Evolutionary conservation across 192 early-diverging fungal genomes (phyloP).

Genomic region (Helicostylum pulchrum): DNA sequence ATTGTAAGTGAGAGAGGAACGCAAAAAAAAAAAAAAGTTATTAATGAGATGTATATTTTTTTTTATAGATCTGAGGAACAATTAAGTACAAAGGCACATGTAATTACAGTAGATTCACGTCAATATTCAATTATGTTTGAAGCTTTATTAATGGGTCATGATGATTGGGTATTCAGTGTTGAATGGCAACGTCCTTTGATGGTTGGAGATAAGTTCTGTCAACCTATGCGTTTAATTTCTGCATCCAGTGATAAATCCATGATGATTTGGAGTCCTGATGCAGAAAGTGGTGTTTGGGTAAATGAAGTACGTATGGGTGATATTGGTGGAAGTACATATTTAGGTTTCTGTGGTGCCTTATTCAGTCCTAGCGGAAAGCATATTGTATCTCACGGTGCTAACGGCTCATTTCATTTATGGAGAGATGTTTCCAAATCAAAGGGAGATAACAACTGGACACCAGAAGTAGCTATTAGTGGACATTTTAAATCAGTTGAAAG

Average conservation of each 20-base stretch:
- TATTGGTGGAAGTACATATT: slow-evolving; percentile 68
- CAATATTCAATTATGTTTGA: slow-evolving; percentile 75
- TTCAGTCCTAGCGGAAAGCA: slow-evolving; percentile 61
- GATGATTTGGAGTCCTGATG: slow-evolving; percentile 86
- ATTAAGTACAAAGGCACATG: slow-evolving; percentile 83
- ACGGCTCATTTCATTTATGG: slow-evolving; percentile 79
- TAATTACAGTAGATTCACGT: slow-evolving; percentile 53
- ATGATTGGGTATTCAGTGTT: slow-evolving; percentile 91
- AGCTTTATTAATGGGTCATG: slow-evolving; percentile 90
- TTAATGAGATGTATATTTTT: too few species aligned
- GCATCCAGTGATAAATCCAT: slow-evolving; percentile 91
- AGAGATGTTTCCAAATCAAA: slow-evolving; percentile 38
- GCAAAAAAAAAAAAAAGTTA: background rate
- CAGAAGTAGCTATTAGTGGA: slow-evolving; percentile 71
- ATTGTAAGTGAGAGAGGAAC: slow-evolving; percentile 27
- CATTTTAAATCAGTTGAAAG: slow-evolving; percentile 79
- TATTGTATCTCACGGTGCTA: slow-evolving; percentile 75
- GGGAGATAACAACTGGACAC: slow-evolving; percentile 60
- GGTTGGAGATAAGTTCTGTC: slow-evolving; percentile 38
- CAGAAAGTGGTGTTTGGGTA: slow-evolving; percentile 78
- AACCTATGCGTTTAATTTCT: slow-evolving; percentile 72
- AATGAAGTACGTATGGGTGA: slow-evolving; percentile 84
- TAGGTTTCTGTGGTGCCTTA: slow-evolving; percentile 80
- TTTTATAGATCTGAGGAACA: slow-evolving; percentile 59
- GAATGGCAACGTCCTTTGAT: slow-evolving; percentile 66